Evolutionary conservation across 495 filamentous ascomycete species (phyloP), one percentile per base, ranked within the genome.

Genomic region (Aspergillus ostianus): DNA sequence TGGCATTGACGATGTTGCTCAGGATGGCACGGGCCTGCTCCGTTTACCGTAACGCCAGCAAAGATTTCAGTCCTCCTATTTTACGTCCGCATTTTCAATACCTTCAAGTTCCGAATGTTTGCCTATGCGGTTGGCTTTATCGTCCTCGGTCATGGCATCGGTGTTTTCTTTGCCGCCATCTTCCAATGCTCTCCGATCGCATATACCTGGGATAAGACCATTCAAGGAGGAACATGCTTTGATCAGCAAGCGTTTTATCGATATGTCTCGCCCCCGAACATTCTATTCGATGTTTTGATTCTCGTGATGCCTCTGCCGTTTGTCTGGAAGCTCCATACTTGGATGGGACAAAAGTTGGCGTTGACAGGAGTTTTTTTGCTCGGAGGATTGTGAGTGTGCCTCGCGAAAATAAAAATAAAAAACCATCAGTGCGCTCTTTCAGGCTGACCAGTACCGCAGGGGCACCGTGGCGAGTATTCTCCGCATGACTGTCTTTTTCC

Each of bases 281-380:
- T 75, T 8, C 7, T 73, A 7, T 65, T 71, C 4, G 78, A 80
- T 48, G 56, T 78, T 29, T 36, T 67, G 53, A 71, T 77, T 23
- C 67, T 76, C n/a, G 53, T 70, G 6, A 64, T 78, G 57, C 80
- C 75, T 13, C 69, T 83, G 68, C 80, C 73, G n/a, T 66, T 77
- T 47, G 65, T 78, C 17, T 74, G 74, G 77, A 62, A 41, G 6
- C 47, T 73, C 4, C 70, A 70, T 47, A 62, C 62, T 1, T 55
- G 47, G 0, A 47, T 41, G 23, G 49, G 36, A 44, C 66, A 70
- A 41, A 71, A 70, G 56, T 17, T 73, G 8, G 68, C 68, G 6
- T 29, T 73, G 36, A 71, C 67, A 0, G 62, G 48, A 0, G 65
- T 73, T 3, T 73, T 73, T 19, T 19, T 71, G 12, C 36, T 73